Evolutionary conservation across 441 rosid genomes (phyloP).

Genomic region (Erodium trifolium): DNA sequence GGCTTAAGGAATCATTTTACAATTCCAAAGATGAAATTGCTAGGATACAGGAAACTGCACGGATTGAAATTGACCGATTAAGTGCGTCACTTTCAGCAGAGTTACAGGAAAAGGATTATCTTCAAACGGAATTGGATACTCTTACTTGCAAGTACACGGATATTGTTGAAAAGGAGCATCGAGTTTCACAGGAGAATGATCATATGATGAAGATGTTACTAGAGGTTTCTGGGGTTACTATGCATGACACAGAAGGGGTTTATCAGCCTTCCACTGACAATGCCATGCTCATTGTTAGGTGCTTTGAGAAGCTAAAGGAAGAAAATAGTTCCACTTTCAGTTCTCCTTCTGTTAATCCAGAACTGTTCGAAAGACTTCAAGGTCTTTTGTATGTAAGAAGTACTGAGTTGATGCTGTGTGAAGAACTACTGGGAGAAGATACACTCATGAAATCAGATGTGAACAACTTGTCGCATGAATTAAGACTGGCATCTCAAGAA

Average conservation of each 20-base stretch:
- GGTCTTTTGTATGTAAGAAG: constrained; percentile 54
- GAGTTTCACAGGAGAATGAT: constrained; percentile 47
- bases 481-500: constrained; percentile 33
- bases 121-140: constrained; percentile 41
- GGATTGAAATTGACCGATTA: constrained; percentile 43
- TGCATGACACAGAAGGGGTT: constrained; percentile 28
- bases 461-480: constrained; percentile 32
- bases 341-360: constrained; percentile 30
- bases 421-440: constrained; percentile 62
- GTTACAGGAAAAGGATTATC: constrained; percentile 56
- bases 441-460: constrained; percentile 37
- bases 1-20: constrained; percentile 60
- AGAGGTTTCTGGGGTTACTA: constrained; percentile 47
- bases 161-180: constrained; percentile 35
- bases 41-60: constrained; percentile 36
- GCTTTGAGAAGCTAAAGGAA: constrained; percentile 49
- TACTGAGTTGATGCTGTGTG: constrained; percentile 52
- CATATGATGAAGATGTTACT: constrained; percentile 44
- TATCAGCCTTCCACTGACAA: constrained; percentile 33
- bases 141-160: constrained; percentile 34
- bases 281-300: constrained; percentile 41
- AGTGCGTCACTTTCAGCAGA: constrained; percentile 46
- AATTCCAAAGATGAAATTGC: constrained; percentile 45
- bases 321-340: constrained; percentile 27
- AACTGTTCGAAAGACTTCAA: constrained; percentile 51